Evolutionary conservation across 768 basidiomycete genomes (phyloP), one percentile per base, ranked within the genome.

Genomic region (Leccinum disarticulatum): DNA sequence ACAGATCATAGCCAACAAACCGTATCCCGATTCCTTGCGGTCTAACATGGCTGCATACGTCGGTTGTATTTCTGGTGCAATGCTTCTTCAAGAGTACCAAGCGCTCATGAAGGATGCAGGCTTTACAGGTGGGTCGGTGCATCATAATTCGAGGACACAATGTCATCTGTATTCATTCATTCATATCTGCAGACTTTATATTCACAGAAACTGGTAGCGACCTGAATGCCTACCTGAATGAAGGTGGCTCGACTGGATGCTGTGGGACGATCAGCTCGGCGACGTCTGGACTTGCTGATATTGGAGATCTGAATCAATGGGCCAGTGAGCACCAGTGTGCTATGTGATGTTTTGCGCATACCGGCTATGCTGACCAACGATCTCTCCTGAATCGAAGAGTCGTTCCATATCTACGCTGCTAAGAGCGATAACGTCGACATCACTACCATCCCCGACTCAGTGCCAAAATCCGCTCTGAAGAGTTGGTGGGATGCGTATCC

Each of bases 401-500:
- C 81, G 3, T 84, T 76, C 68, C 77, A 79, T 52, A 78, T 85
- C 22, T 79, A 77, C 36, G 81, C 80, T 4, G 53, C 64, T 17
- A 84, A 84, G 60, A 60, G 69, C 2, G 61, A 61, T 2, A 43
- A 9, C 19, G 2, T 53, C 1, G 46, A 9, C 19, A 2, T 51
- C 19, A 17, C n/a, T 28, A 15, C 43, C 25, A 14, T 43, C 10
- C 14, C 52, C 3, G 35, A 55, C 19, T 36, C 63, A 0, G 55
- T 41, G 6, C 59, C 61, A 6, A 31, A 17, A 27, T 57, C 52
- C 2, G 63, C 74, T 5, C 74, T 85, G 33, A 66, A 71, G 15
- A 72, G 73, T 3, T 85, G 81, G 81, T 83, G 81, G 82, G 79
- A 84, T 56, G 83, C 82, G 0, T 84, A 81, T 64, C 84, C 85